Percentiles rank a stretch among this genome's conserved stretches.
phyloP scores from a whole-genome alignment of 345 rosid genomes.

The Populus alba region DNA sequence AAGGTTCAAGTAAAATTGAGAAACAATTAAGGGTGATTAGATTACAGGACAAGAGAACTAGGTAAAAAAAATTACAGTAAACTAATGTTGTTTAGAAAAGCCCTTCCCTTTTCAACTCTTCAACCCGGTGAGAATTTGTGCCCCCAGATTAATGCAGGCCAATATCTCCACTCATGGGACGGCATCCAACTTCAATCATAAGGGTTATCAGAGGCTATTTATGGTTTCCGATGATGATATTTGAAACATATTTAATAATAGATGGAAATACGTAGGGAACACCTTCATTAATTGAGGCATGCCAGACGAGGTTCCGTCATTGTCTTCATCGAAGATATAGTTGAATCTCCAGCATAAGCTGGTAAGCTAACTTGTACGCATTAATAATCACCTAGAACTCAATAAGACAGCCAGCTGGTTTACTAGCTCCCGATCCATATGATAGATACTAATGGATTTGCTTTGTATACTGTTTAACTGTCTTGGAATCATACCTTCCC shows the following conservation, averaged over 20 bases:
- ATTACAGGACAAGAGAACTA: not conserved
- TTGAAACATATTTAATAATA: not conserved
- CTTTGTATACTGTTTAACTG: not conserved
- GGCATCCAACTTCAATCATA: conserved; percentile 49
- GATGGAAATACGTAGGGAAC: not conserved
- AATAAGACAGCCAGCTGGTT: not conserved
- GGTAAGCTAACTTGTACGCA: conserved; percentile 53
- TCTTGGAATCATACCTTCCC: conserved; percentile 39
- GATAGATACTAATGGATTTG: not conserved
- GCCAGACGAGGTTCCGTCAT: conserved; percentile 43
- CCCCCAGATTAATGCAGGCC: conserved; percentile 66
- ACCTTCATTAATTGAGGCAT: conserved; percentile 64
- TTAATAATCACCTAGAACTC: not conserved
- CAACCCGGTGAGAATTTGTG: conserved; percentile 52
- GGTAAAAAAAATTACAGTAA: conserved; percentile 15
- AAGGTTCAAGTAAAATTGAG: not conserved
- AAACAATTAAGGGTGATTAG: not conserved
- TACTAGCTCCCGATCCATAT: not conserved
- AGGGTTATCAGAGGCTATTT: not conserved
- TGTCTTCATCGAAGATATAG: conserved; percentile 43
- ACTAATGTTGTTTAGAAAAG: conserved; percentile 37
- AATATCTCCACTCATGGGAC: conserved; percentile 70
- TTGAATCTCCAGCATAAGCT: conserved; percentile 35
- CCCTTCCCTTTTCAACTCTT: conserved; percentile 41
- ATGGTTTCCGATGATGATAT: not conserved